Evolutionary conservation across 1,139 yeast species (phyloP).

Genomic region (Sugiyamaella paludigena): DNA sequence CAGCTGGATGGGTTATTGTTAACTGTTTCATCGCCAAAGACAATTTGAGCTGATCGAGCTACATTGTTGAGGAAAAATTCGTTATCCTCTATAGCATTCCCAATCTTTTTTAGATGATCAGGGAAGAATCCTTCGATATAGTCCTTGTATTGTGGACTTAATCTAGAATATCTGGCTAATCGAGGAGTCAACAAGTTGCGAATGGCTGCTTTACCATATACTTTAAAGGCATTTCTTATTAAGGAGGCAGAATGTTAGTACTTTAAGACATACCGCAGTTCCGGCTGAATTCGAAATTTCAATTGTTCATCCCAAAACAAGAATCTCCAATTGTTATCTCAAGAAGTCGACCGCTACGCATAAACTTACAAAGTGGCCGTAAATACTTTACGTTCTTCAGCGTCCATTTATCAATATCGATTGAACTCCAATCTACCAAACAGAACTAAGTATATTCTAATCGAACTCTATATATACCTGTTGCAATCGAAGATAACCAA

Average conservation of each 20-base stretch:
- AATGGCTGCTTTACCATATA: constrained; percentile 26
- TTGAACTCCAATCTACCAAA: no score
- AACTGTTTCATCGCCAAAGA: constrained; percentile 45
- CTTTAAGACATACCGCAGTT: background rate
- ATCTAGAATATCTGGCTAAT: constrained; percentile 22
- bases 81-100: constrained; percentile 50
- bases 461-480: no score
- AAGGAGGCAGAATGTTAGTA: background rate
- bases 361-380: constrained; percentile 30
- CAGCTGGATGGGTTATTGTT: constrained; percentile 42
- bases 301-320: background rate
- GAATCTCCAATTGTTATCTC: background rate
- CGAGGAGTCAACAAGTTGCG: constrained; percentile 29
- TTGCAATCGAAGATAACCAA: no score
- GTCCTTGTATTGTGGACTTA: constrained; percentile 20
- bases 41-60: constrained; percentile 47
- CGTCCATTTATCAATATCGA: constrained; percentile 13
- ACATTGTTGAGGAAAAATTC: constrained; percentile 46
- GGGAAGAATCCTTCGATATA: constrained; percentile 21
- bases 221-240: constrained; percentile 26
- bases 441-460: no score
- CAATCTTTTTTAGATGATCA: constrained; percentile 46
- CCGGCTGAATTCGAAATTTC: background rate
- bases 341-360: background rate
- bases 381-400: constrained; percentile 27